Evolutionary conservation across 1,139 yeast genomes (phyloP), one percentile per base, ranked within the genome.

Genomic region (Yamadazyma dendronema): DNA sequence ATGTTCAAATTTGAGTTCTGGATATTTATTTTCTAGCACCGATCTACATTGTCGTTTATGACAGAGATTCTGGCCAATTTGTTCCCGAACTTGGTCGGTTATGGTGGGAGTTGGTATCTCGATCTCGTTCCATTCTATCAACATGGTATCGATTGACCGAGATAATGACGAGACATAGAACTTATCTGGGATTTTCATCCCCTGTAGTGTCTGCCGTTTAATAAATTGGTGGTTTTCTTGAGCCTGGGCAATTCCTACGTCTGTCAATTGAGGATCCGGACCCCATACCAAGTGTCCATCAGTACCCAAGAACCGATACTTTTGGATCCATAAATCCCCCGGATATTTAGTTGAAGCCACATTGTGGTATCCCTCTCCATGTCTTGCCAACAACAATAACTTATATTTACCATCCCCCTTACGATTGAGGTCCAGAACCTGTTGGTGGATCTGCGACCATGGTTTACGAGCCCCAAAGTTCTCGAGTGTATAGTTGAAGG

Each of bases 321-420:
- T 72, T 1, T 53, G 56, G 48, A 74, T 69, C 90, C 90, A 84
- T 16, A 58, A 74, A 11, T 67, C 59, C 27, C 67, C 57, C 9
- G 86, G 81, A 53, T 80, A 81, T 43, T 73, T 72, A 19, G 62
- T 63, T 33, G 76, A 74, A 2, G 82, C 86, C 16, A 72, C 62
- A 48, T 85, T 85, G 52, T 84, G 92, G 58, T 67, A 77, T 0
- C 94, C 94, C 57, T 84, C 85, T 6, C 94, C 94, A 51, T 85
- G 94, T 41, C 95, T 67, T 1, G 86, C 89, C 36, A 82, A 62
- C 37, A 79, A 71, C 4, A 84, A 46, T 30, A 84, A 53, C 53
- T 82, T 83, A 55, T 81, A 79, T 16, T 53, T 53, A 23, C 56
- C 71, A 11, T 13, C 9, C 15, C 19, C 35, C 17, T 44, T 19